phyloP scores from a whole-genome alignment of 148 eudicot species.

The Tetragonia tetragonoides region DNA sequence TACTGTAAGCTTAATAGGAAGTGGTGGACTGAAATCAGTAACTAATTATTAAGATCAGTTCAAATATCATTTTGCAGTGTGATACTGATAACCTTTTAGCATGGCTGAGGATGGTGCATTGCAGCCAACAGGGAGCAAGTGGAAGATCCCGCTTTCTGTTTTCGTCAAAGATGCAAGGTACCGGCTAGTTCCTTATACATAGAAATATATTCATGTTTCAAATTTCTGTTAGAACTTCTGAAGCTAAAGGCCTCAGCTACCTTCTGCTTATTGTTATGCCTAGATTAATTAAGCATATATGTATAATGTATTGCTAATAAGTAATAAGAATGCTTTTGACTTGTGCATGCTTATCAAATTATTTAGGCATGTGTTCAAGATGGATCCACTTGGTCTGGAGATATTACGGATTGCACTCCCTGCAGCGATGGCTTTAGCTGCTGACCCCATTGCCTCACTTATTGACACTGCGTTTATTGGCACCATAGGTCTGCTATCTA shows the following conservation, averaged over 20 bases:
- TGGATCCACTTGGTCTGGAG: conserved; percentile 74
- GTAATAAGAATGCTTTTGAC: neutral
- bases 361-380: conserved; percentile 60
- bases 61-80: neutral
- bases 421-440: conserved; percentile 88
- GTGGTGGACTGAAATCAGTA: no score
- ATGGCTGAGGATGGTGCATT: conserved; percentile 33
- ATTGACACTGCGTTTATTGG: conserved; percentile 90
- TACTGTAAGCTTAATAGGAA: neutral
- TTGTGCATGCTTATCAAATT: neutral
- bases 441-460: conserved; percentile 91
- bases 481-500: conserved; percentile 49
- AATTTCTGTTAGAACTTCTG: neutral
- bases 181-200: neutral
- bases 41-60: no score
- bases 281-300: no score
- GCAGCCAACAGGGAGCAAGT: conserved; percentile 22
- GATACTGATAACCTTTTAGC: neutral
- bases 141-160: conserved; percentile 53
- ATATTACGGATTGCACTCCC: conserved; percentile 79
- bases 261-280: no score
- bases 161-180: conserved; percentile 81
- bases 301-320: neutral
- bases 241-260: no score
- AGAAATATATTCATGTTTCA: neutral